These are phyloP conservation scores for Solanum hybrid DNA, from an alignment of 305 asterid species.

Conservation along the genomic window DNA sequence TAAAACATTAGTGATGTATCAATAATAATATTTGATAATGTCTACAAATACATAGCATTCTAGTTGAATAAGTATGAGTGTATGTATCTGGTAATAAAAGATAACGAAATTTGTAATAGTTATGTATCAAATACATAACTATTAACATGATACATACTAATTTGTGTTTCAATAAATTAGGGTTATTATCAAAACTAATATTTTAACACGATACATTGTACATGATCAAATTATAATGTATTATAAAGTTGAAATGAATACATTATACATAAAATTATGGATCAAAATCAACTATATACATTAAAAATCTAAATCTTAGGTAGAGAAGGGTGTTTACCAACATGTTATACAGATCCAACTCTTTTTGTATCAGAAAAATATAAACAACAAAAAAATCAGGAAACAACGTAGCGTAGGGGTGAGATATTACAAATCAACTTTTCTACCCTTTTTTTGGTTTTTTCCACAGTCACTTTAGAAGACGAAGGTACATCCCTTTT, in stretches of 20 bases:
- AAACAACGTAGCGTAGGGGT: neutral
- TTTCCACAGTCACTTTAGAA: neutral
- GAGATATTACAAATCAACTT: neutral
- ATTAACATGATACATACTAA: neutral
- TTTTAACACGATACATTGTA: neutral
- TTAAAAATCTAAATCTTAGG: too few relatives aligned
- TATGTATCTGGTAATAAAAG: too few relatives aligned
- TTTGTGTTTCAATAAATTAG: neutral
- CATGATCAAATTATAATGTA: too few relatives aligned
- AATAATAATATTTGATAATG: too few relatives aligned
- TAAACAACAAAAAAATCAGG: neutral
- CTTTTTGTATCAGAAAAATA: neutral
- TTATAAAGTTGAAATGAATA: neutral
- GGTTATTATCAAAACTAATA: neutral
- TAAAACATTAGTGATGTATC: too few relatives aligned
- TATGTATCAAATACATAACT: too few relatives aligned
- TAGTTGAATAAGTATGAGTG: too few relatives aligned
- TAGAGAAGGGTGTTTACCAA: neutral
- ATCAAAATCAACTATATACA: neutral
- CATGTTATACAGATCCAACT: neutral
- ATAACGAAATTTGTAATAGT: too few relatives aligned
- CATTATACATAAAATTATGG: neutral
- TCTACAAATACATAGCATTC: too few relatives aligned
- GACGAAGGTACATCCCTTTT: neutral
- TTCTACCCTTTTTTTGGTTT: neutral